phyloP scores from a whole-genome alignment of 306 rosid species.

The Casuarina glauca region DNA sequence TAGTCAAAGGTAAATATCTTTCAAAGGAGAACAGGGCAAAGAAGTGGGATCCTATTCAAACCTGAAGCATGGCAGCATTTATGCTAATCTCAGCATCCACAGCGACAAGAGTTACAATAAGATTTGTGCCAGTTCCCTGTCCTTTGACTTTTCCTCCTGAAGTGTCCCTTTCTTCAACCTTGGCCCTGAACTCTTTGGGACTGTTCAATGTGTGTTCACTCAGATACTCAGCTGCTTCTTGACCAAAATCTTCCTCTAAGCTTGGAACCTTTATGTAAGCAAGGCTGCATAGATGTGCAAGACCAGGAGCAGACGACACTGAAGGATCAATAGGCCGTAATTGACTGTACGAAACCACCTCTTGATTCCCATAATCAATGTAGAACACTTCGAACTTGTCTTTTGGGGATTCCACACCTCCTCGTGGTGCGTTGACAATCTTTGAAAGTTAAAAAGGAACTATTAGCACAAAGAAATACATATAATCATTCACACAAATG shows the following conservation, averaged over 20 bases:
- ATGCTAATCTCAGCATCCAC: slow-evolving; percentile 83
- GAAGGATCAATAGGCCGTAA: slow-evolving; percentile 82
- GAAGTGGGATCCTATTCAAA: slow-evolving; percentile 26
- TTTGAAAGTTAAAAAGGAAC: slow-evolving; percentile 33
- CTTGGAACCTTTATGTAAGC: slow-evolving; percentile 79
- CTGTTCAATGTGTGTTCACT: slow-evolving; percentile 58
- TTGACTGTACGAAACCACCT: slow-evolving; percentile 63
- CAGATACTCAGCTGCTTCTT: slow-evolving; percentile 87
- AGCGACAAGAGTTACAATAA: slow-evolving; percentile 77
- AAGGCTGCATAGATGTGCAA: slow-evolving; percentile 89
- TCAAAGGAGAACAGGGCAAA: slow-evolving; percentile 5
- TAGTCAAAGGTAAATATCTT: not conserved
- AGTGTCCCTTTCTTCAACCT: slow-evolving; percentile 82
- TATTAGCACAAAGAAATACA: slow-evolving; percentile 6
- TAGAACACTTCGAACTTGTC: slow-evolving; percentile 90
- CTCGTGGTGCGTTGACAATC: slow-evolving; percentile 90
- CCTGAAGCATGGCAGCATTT: slow-evolving; percentile 93
- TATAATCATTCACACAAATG: not conserved
- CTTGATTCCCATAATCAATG: slow-evolving; percentile 96
- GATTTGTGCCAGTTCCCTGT: slow-evolving; percentile 86
- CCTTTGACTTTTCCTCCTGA: slow-evolving; percentile 90
- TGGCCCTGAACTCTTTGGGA: slow-evolving; percentile 80
- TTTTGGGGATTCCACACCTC: slow-evolving; percentile 72
- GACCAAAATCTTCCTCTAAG: slow-evolving; percentile 91
- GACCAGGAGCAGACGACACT: slow-evolving; percentile 79